These are phyloP conservation scores for Aphanomyces cochlioides DNA, from an alignment of 352 stramenopile species.

Conservation along the genomic window DNA sequence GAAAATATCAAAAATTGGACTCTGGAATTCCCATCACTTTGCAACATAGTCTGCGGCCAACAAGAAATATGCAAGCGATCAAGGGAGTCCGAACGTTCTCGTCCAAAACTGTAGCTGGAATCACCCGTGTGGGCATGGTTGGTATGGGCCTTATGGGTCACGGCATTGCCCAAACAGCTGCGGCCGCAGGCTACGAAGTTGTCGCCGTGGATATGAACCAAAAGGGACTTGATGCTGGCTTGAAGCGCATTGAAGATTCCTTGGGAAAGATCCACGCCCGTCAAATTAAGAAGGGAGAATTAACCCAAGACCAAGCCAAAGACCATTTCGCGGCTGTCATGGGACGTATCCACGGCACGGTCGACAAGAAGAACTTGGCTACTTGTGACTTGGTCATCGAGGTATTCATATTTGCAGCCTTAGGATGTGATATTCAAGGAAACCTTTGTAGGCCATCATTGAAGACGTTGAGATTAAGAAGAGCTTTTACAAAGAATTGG, in stretches of 20 bases:
- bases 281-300: constrained; percentile 85
- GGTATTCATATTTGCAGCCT: constrained; percentile 10
- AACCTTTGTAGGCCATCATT: constrained; percentile 78
- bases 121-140: constrained; percentile 91
- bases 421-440: neutral
- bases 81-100: constrained; percentile 23
- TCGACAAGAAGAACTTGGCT: constrained; percentile 74
- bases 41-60: no score
- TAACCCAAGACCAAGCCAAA: constrained; percentile 76
- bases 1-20: no score
- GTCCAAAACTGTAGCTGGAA: constrained; percentile 43
- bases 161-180: constrained; percentile 94
- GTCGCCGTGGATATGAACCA: constrained; percentile 77
- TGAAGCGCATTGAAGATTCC: constrained; percentile 90
- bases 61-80: neutral
- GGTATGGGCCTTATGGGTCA: constrained; percentile 97
- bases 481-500: constrained; percentile 91
- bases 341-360: constrained; percentile 85
- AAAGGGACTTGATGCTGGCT: constrained; percentile 68
- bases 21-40: no score
- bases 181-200: constrained; percentile 78
- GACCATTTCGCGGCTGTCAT: constrained; percentile 58
- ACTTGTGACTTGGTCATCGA: constrained; percentile 96
- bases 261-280: constrained; percentile 85
- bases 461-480: constrained; percentile 95